Percentiles rank a stretch among this genome's conserved stretches.
Conservation (phyloP, 805 yeast species). For the Candida corydali region DNA sequence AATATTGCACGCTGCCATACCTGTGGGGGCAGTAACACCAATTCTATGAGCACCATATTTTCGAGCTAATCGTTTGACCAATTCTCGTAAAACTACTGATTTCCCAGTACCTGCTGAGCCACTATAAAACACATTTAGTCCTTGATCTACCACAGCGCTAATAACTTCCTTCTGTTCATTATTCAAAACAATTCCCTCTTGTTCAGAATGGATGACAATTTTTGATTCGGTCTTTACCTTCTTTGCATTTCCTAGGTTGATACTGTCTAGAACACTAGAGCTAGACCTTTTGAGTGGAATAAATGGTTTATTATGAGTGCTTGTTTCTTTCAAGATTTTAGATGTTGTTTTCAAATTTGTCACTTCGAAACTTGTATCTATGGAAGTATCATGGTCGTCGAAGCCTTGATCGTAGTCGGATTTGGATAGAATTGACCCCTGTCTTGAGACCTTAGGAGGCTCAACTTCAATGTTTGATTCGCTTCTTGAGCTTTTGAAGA, state of each 20-base stretch:
- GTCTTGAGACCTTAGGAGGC: neutral
- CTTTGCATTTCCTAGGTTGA: constrained; percentile 17
- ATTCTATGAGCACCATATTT: constrained; percentile 44
- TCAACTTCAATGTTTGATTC: neutral
- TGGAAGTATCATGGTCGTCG: constrained; percentile 34
- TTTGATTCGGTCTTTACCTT: constrained; percentile 13
- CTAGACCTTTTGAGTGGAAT: constrained; percentile 17
- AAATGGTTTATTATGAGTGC: neutral
- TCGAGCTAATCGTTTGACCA: constrained; percentile 51
- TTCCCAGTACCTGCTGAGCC: constrained; percentile 91
- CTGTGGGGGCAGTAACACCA: constrained; percentile 94
- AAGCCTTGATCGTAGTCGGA: constrained; percentile 16
- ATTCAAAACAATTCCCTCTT: constrained; percentile 14
- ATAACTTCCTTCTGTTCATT: constrained; percentile 48
- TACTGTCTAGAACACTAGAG: constrained; percentile 15
- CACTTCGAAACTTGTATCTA: constrained; percentile 32
- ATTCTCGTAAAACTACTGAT: constrained; percentile 60
- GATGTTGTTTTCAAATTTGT: constrained; percentile 34
- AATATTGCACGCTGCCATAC: constrained; percentile 90
- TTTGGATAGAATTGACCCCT: constrained; percentile 2
- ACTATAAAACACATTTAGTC: constrained; percentile 62
- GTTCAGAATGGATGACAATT: neutral
- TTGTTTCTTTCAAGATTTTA: neutral
- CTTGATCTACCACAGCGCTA: constrained; percentile 46
- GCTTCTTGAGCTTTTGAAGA: neutral